Evolutionary conservation across 352 stramenopile species (phyloP), one percentile per base, ranked within the genome.

Genomic region (Pythium sukuiense): DNA sequence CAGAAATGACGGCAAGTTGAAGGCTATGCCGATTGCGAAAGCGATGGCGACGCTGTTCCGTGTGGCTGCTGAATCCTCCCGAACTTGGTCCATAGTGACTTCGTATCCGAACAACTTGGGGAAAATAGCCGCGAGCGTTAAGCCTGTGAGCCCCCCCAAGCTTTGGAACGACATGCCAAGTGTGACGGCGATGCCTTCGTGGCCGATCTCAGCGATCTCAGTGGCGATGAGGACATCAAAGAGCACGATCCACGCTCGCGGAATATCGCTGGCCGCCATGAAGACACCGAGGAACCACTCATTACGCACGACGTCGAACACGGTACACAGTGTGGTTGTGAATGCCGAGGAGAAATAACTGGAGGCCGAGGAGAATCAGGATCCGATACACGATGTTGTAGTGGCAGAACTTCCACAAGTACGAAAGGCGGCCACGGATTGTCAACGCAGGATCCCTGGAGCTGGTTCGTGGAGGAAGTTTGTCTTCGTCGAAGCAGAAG

Each of bases 191-290:
- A 77, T 72, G 6, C 79, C 81, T 60, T 88, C 79, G 14, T 63
- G 71, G 3, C 77, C 81, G 2, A 77, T 56, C 16, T 80, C 68
- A 2, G 79, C 69, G 49, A 88, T 81, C 54, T 90, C 81, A 2
- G 80, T 87, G 2, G 69, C 63, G 1, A 69, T 61, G 12, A 88
- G 18, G n/a, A 83, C 50, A 0, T 55, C 66, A 41, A 75, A 81
- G 9, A 90, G 32, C 55, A 75, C 45, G 20, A 87, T 57, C 71
- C 76, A 82, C 6, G 56, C 69, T 29, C 76, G 76, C 1, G 77
- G 70, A 48, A 83, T 69, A 20, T 71, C 68, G 5, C 70, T 55
- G 2, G 86, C 9, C 0, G 66, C 66, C 0, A 59, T 50, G 8
- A 73, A 57, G 14, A 79, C 18, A 0, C 55, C 46, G 37, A 80